phyloP scores from a whole-genome alignment of 345 rosid species.

The Erucastrum elatum region DNA sequence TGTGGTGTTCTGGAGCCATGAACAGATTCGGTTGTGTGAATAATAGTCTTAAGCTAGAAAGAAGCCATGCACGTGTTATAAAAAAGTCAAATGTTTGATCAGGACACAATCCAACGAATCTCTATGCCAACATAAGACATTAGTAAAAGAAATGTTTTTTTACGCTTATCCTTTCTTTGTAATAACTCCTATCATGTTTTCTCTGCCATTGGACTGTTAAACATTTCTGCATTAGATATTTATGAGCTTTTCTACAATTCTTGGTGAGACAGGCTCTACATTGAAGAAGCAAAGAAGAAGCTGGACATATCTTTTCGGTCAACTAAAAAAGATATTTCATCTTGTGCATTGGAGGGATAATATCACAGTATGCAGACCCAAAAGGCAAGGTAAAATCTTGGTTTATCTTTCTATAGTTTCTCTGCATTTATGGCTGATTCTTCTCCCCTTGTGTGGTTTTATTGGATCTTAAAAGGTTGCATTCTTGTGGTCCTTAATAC shows the following conservation, averaged over 20 bases:
- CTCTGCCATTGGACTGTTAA: slow-evolving; percentile 33
- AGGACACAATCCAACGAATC: slow-evolving; percentile 7
- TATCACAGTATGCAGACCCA: slow-evolving; percentile 78
- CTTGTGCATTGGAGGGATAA: slow-evolving; percentile 23
- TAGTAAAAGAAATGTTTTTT: background rate
- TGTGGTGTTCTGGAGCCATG: slow-evolving; percentile 6
- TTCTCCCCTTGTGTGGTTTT: slow-evolving; percentile 33
- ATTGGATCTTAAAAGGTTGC: slow-evolving; percentile 30
- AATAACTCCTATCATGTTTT: slow-evolving; percentile 35
- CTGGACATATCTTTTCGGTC: slow-evolving; percentile 28
- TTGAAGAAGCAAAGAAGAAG: slow-evolving; percentile 61
- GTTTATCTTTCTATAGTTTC: slow-evolving; percentile 21
- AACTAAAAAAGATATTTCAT: slow-evolving; percentile 28
- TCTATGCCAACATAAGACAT: slow-evolving; percentile 13
- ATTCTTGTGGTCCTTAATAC: slow-evolving; percentile 31
- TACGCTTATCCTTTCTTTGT: background rate
- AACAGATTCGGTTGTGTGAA: background rate
- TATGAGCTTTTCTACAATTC: slow-evolving; percentile 43
- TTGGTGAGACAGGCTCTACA: slow-evolving; percentile 58
- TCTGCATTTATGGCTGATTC: slow-evolving; percentile 34
- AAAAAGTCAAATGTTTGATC: background rate
- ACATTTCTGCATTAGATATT: slow-evolving; percentile 34
- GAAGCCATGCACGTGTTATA: background rate
- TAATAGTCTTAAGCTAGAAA: background rate
- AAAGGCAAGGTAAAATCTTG: slow-evolving; percentile 71